Evolutionary conservation across 2,329 filamentous ascomycete species (phyloP).

Genomic region (Zymoseptoria pseudotritici): DNA sequence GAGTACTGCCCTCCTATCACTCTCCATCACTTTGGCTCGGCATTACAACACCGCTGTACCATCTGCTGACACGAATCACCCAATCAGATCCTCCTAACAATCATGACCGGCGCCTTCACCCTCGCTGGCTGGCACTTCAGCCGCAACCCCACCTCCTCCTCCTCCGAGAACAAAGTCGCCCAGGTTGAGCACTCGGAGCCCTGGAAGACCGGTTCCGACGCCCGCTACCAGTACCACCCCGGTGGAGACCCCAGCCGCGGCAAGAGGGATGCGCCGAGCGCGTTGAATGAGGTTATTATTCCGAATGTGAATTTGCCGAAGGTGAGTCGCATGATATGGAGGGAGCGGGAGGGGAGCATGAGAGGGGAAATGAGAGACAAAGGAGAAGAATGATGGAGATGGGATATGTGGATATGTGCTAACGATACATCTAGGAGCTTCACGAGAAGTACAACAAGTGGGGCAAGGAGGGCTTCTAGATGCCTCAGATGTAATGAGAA

Average conservation of each 20-base stretch:
- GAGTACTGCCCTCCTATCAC: conserved; percentile 27
- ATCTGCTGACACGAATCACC: background rate
- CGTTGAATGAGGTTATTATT: conserved; percentile 88
- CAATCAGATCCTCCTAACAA: conserved; percentile 72
- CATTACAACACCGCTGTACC: conserved; percentile 2
- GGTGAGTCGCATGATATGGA: conserved; percentile 45
- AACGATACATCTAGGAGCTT: conserved; percentile 55
- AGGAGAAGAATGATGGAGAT: background rate
- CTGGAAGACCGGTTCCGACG: conserved; percentile 66
- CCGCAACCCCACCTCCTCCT: conserved; percentile 74
- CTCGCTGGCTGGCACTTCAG: conserved; percentile 87
- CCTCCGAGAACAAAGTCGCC: conserved; percentile 70
- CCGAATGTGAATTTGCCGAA: conserved; percentile 89
- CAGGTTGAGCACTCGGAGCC: conserved; percentile 76
- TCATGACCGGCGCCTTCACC: conserved; percentile 83
- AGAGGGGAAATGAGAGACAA: background rate
- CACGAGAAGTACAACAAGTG: conserved; percentile 99
- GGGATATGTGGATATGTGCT: background rate
- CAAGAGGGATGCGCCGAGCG: conserved; percentile 86
- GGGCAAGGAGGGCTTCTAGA: conserved; percentile 88
- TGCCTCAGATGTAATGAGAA: background rate
- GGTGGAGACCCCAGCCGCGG: conserved; percentile 69
- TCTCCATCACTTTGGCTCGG: background rate
- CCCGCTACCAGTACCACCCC: conserved; percentile 62
- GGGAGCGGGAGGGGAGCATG: background rate